These are phyloP conservation scores for Ulmus americana DNA, from an alignment of 331 rosid species.

Conservation along the genomic window DNA sequence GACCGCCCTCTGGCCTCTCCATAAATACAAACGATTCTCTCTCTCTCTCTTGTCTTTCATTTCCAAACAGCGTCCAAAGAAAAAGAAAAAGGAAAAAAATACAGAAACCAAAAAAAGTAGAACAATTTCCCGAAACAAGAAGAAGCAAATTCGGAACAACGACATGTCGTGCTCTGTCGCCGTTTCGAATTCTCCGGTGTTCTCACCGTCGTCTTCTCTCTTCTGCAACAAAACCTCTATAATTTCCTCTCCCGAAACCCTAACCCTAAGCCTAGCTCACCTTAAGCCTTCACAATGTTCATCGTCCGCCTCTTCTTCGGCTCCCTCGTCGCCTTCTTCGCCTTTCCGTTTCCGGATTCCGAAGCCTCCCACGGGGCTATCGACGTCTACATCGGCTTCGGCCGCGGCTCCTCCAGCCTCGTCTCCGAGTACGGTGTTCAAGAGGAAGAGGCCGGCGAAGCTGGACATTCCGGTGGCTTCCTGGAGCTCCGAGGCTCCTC, in stretches of 20 bases:
- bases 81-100: neutral
- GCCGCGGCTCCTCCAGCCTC: slow-evolving; percentile 19
- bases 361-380: slow-evolving; percentile 41
- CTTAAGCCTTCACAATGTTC: slow-evolving; percentile 40
- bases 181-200: slow-evolving; percentile 71
- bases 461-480: slow-evolving; percentile 65
- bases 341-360: slow-evolving; percentile 63
- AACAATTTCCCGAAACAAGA: neutral
- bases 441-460: slow-evolving; percentile 79
- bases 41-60: neutral
- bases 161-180: slow-evolving; percentile 84
- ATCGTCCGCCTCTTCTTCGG: slow-evolving; percentile 24
- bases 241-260: slow-evolving; percentile 50
- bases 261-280: slow-evolving; percentile 40
- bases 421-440: slow-evolving; percentile 47
- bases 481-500: slow-evolving; percentile 36
- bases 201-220: slow-evolving; percentile 68
- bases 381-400: slow-evolving; percentile 17
- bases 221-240: slow-evolving; percentile 59
- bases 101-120: neutral
- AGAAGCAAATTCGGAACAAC: neutral
- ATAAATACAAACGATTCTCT: neutral
- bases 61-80: neutral
- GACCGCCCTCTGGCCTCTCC: neutral
- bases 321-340: slow-evolving; percentile 69